These are phyloP conservation scores for Aquilaria malaccensis DNA, from an alignment of 345 rosid species.

Conservation along the genomic window DNA sequence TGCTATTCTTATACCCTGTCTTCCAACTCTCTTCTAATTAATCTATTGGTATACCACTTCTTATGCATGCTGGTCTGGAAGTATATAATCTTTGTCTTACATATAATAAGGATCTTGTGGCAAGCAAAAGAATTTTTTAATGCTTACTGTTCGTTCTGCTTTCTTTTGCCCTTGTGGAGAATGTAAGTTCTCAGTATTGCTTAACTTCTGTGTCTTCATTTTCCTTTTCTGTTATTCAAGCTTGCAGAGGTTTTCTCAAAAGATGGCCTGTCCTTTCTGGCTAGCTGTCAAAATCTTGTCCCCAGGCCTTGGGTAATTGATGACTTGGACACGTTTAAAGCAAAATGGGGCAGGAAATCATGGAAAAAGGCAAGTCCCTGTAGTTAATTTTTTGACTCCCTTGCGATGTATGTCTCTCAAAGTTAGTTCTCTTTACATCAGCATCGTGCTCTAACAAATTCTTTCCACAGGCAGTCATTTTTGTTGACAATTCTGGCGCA, in stretches of 20 bases:
- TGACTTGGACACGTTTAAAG: slow-evolving; percentile 75
- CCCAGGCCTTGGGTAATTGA: slow-evolving; percentile 96
- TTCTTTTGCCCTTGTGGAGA: too few relatives aligned
- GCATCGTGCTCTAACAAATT: slow-evolving; percentile 16
- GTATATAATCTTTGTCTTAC: not conserved
- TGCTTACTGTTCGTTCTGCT: too few relatives aligned
- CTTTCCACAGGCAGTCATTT: slow-evolving; percentile 71
- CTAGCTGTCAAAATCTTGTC: slow-evolving; percentile 89
- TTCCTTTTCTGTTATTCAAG: slow-evolving; percentile 36
- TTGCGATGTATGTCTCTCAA: not conserved
- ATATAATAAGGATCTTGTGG: too few relatives aligned
- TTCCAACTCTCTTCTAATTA: too few relatives aligned
- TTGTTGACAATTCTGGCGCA: slow-evolving; percentile 98
- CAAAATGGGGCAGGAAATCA: slow-evolving; percentile 72
- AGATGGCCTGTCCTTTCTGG: slow-evolving; percentile 95
- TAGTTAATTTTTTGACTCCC: not conserved
- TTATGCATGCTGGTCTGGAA: slow-evolving; percentile 1
- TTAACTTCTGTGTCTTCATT: slow-evolving; percentile 5
- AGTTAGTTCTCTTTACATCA: slow-evolving; percentile 1
- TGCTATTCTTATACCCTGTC: not conserved
- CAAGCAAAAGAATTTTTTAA: too few relatives aligned
- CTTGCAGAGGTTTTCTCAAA: slow-evolving; percentile 97
- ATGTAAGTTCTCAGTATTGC: not conserved
- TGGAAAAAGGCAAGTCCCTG: slow-evolving; percentile 79
- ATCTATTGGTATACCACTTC: not conserved